Percentiles rank a stretch among this genome's conserved stretches.
Evolutionary conservation across 495 filamentous ascomycete genomes (phyloP).

Genomic region (Echria macrotheca): DNA sequence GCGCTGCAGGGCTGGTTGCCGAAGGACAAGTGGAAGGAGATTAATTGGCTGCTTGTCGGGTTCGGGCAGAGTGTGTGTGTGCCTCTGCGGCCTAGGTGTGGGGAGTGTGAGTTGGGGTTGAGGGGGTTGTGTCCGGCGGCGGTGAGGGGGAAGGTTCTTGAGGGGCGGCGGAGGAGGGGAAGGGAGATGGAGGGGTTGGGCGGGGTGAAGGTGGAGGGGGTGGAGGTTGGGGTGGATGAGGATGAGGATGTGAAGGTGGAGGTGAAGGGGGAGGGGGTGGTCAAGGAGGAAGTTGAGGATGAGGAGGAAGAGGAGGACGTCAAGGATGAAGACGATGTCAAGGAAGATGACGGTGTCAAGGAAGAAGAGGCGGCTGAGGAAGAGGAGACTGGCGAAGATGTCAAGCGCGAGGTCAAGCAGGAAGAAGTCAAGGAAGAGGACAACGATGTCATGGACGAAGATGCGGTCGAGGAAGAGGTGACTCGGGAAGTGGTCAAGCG

Average conservation of each 20-base stretch:
- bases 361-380: constrained; percentile 6
- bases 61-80: constrained; percentile 82
- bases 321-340: constrained; percentile 14
- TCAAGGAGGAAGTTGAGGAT: constrained; percentile 22
- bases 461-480: constrained; percentile 7
- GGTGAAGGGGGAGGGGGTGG: constrained; percentile 18
- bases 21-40: constrained; percentile 84
- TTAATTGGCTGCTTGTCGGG: constrained; percentile 87
- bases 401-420: neutral
- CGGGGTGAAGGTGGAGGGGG: constrained; percentile 25
- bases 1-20: constrained; percentile 82
- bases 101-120: constrained; percentile 71
- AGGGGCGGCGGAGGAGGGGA: constrained; percentile 39
- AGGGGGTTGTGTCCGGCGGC: constrained; percentile 73
- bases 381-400: constrained; percentile 5
- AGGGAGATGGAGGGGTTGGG: constrained; percentile 23
- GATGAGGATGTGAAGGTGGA: constrained; percentile 15
- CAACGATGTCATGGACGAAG: constrained; percentile 7
- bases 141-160: constrained; percentile 47
- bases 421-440: constrained; percentile 8
- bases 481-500: constrained; percentile 1
- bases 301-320: constrained; percentile 22
- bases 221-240: constrained; percentile 14
- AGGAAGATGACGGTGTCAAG: constrained; percentile 9
- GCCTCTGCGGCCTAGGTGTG: constrained; percentile 73